Evolutionary conservation across 2,329 filamentous ascomycete species (phyloP).

Genomic region (Botrytis squamosa): DNA sequence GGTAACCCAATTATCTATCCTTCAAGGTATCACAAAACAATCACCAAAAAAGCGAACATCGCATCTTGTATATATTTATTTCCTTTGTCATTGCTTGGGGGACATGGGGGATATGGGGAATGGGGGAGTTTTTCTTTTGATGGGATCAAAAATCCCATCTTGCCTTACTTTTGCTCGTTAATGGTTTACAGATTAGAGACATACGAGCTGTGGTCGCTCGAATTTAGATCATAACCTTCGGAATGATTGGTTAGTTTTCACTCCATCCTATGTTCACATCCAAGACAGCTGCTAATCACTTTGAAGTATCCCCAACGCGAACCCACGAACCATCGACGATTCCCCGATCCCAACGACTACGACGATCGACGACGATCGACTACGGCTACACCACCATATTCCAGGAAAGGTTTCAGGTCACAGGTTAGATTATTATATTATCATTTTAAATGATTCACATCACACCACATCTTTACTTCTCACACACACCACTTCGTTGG

Average conservation of each 20-base stretch:
- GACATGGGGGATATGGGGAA: neutral
- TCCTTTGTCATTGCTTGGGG: neutral
- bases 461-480: neutral
- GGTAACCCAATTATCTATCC: conserved; percentile 16
- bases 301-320: neutral
- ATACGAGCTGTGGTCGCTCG: conserved; percentile 17
- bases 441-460: neutral
- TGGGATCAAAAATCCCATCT: neutral
- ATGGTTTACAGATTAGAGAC: conserved; percentile 20
- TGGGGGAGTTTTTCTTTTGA: neutral
- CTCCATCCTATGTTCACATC: neutral
- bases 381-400: conserved; percentile 9
- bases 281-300: neutral
- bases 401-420: conserved; percentile 17
- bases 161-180: conserved; percentile 10
- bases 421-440: conserved; percentile 13
- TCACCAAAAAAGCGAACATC: conserved; percentile 23
- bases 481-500: conserved; percentile 1
- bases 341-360: neutral
- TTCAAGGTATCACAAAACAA: conserved; percentile 21
- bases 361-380: neutral
- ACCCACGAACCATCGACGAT: neutral
- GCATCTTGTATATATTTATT: conserved; percentile 14
- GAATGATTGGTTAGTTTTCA: neutral
- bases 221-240: neutral